Conservation (phyloP, 768 basidiomycete species). For the Mycena belliarum region DNA sequence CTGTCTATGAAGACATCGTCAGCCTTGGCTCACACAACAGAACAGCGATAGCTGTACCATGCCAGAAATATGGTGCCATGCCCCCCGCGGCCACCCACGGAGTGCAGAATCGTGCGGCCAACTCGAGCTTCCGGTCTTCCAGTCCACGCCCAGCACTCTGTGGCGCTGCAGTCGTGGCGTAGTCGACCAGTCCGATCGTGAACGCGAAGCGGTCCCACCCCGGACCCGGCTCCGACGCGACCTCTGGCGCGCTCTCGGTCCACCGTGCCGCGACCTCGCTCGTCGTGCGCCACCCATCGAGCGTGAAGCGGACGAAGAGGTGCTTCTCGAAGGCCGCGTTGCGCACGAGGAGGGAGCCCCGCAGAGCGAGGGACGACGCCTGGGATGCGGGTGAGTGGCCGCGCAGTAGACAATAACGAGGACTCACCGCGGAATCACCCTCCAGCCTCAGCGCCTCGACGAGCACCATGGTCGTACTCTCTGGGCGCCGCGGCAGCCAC, state of each 20-base stretch:
- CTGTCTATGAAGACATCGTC: neutral
- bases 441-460: constrained; percentile 8
- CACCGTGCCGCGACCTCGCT: constrained; percentile 71
- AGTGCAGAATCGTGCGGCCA: constrained; percentile 54
- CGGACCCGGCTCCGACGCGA: constrained; percentile 19
- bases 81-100: constrained; percentile 17
- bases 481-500: constrained; percentile 6
- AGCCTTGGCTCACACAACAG: no score
- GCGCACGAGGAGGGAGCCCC: constrained; percentile 78
- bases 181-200: constrained; percentile 70
- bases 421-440: no score
- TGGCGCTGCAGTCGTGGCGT: constrained; percentile 22
- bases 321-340: constrained; percentile 88
- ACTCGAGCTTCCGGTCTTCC: constrained; percentile 53
- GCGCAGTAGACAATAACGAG: neutral
- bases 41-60: constrained; percentile 7
- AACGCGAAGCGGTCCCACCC: constrained; percentile 65
- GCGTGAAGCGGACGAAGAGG: constrained; percentile 84
- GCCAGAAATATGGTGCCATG: constrained; percentile 18
- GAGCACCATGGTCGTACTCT: constrained; percentile 14
- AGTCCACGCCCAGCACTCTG: constrained; percentile 30
- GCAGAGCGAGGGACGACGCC: constrained; percentile 38
- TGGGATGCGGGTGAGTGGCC: constrained; percentile 5
- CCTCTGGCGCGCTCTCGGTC: constrained; percentile 19
- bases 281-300: constrained; percentile 93